Conservation (phyloP, 208 protist species). For the Acanthamoeba royreba region DNA sequence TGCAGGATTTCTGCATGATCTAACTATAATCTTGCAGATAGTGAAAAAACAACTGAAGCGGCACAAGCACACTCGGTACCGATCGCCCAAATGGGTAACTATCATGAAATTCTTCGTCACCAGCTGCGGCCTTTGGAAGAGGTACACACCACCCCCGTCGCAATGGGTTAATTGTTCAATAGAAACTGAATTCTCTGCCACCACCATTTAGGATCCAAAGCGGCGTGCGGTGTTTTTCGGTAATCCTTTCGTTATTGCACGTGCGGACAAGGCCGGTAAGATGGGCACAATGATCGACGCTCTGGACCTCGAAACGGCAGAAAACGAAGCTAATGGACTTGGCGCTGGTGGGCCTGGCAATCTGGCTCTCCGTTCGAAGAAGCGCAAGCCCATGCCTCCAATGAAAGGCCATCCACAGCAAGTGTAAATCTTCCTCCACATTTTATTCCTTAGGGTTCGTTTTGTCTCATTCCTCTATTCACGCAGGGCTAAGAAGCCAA, state of each 20-base stretch:
- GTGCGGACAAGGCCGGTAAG: background rate
- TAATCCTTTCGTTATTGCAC: background rate
- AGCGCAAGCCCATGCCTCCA: no score
- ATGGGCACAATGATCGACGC: constrained; percentile 6
- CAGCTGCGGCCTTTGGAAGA: background rate
- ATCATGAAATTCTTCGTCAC: background rate
- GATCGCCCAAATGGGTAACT: background rate
- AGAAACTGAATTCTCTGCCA: no score
- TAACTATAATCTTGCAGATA: background rate
- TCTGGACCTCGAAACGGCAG: background rate
- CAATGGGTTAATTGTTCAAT: no score
- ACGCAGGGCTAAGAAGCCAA: no score
- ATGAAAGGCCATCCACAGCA: no score
- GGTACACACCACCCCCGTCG: no score
- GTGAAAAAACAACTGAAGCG: background rate
- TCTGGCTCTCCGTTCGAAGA: no score
- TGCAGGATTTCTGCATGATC: background rate
- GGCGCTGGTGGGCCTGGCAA: no score
- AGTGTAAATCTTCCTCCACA: no score
- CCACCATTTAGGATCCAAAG: background rate
- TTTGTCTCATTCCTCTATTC: no score
- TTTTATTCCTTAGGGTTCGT: no score
- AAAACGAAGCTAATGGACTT: background rate
- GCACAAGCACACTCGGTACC: background rate
- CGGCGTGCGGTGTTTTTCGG: background rate